Evolutionary conservation across 352 stramenopile species (phyloP).

Genomic region (Pythium volutum): DNA sequence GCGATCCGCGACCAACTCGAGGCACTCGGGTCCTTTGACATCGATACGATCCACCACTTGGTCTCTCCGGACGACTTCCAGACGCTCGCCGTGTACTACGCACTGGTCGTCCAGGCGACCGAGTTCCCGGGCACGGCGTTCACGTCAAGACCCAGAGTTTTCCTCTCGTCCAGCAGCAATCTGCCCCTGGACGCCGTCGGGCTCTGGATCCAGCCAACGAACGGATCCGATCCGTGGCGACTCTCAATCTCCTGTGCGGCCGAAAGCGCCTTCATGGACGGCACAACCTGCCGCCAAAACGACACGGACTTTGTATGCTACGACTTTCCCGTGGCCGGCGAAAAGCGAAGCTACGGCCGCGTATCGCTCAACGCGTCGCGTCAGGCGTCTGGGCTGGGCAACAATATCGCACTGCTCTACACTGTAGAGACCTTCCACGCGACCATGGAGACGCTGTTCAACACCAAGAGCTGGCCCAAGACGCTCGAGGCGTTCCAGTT

Average conservation of each 20-base stretch:
- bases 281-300: constrained; percentile 28
- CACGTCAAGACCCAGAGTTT: constrained; percentile 25
- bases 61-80: constrained; percentile 30
- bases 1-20: constrained; percentile 30
- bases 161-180: not conserved
- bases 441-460: constrained; percentile 28
- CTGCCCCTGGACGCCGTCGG: constrained; percentile 25
- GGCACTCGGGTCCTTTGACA: constrained; percentile 21
- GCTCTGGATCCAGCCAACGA: constrained; percentile 29
- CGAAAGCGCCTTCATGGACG: constrained; percentile 22
- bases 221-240: constrained; percentile 22
- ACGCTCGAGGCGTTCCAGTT: constrained; percentile 28
- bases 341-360: constrained; percentile 20
- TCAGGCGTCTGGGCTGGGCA: constrained; percentile 20
- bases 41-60: constrained; percentile 30
- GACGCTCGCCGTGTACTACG: constrained; percentile 29
- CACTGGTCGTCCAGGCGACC: constrained; percentile 32
- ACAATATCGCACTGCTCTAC: constrained; percentile 29
- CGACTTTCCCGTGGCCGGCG: constrained; percentile 26
- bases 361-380: constrained; percentile 21
- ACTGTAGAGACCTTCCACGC: constrained; percentile 31
- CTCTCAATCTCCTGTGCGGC: constrained; percentile 24
- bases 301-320: constrained; percentile 27
- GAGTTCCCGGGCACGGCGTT: constrained; percentile 32
- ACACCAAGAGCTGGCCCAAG: constrained; percentile 31